phyloP scores from a whole-genome alignment of 345 rosid species.

The Triadica sebifera region DNA sequence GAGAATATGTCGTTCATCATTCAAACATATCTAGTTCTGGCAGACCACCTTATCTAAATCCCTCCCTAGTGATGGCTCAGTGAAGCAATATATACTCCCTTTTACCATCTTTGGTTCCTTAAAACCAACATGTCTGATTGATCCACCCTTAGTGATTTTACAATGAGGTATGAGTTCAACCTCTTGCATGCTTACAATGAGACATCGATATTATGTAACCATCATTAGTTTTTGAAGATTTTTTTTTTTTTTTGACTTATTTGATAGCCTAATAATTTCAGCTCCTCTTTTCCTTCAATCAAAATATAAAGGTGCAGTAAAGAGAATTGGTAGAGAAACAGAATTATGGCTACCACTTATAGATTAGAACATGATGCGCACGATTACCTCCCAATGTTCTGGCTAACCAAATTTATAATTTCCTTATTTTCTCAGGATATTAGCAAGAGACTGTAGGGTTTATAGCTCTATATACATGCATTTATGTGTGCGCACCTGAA shows the following conservation, averaged over 20 bases:
- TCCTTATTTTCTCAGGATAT: background rate
- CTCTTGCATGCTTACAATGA: background rate
- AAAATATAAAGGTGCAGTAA: background rate
- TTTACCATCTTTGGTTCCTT: background rate
- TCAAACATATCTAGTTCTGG: background rate
- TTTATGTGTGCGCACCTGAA: too few species aligned
- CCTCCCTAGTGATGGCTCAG: background rate
- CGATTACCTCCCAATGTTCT: background rate
- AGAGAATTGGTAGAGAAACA: background rate
- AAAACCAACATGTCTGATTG: background rate
- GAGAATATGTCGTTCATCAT: background rate
- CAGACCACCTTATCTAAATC: background rate
- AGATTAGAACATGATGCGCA: background rate
- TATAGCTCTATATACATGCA: too few species aligned
- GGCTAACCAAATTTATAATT: background rate
- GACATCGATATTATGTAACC: background rate
- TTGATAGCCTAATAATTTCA: background rate
- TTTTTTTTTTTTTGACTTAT: background rate
- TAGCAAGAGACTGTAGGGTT: too few species aligned
- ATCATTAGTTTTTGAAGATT: background rate
- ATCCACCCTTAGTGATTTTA: background rate
- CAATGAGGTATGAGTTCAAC: background rate
- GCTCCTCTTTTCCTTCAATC: background rate
- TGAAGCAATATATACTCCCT: background rate
- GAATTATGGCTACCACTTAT: background rate